These are phyloP conservation scores for Penicillium paradoxum DNA, from an alignment of 495 filamentous ascomycete species.

Conservation along the genomic window DNA sequence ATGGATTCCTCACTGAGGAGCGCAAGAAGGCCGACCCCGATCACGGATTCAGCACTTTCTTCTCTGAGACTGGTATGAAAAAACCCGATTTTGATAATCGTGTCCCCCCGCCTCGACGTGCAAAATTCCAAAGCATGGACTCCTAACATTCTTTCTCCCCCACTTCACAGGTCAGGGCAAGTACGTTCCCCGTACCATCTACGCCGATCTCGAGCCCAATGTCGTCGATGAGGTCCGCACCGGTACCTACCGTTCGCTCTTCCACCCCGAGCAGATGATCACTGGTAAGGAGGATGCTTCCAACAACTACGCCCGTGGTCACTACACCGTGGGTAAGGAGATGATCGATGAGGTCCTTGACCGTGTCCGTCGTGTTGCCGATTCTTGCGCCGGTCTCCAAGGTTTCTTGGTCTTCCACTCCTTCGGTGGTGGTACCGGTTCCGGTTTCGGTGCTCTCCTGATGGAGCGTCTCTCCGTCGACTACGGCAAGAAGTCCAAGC, in stretches of 20 bases:
- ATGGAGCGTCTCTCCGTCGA: slow-evolving; percentile 97
- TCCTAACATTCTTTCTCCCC: slow-evolving; percentile 18
- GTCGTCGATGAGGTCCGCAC: slow-evolving; percentile 99
- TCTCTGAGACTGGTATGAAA: slow-evolving; percentile 94
- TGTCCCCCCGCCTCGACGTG: slow-evolving; percentile 7
- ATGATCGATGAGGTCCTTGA: slow-evolving; percentile 95
- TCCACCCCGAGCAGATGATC: slow-evolving; percentile 99
- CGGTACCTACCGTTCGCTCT: slow-evolving; percentile 88
- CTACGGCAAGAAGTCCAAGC: slow-evolving; percentile 99
- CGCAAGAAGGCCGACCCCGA: slow-evolving; percentile 94
- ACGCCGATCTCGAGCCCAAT: slow-evolving; percentile 99
- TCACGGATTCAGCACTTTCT: slow-evolving; percentile 99
- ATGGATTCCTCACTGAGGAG: slow-evolving; percentile 98
- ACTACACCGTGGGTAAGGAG: slow-evolving; percentile 99
- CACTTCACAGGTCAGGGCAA: slow-evolving; percentile 78
- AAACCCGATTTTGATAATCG: not conserved
- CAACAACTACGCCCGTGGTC: slow-evolving; percentile 98
- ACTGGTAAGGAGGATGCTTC: slow-evolving; percentile 99
- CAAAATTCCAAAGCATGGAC: slow-evolving; percentile 3
- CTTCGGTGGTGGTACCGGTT: slow-evolving; percentile 97
- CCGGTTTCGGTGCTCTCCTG: slow-evolving; percentile 93
- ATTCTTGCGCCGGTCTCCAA: slow-evolving; percentile 95
- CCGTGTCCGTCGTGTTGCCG: slow-evolving; percentile 90
- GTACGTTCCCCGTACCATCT: slow-evolving; percentile 98
- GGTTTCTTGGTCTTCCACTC: slow-evolving; percentile 99